A percentile compares a stretch with the other conserved stretches of the same genome.
These are phyloP conservation scores for Hondaea fermentalgiana DNA, from an alignment of 108 stramenopile species.

Conservation along the genomic window DNA sequence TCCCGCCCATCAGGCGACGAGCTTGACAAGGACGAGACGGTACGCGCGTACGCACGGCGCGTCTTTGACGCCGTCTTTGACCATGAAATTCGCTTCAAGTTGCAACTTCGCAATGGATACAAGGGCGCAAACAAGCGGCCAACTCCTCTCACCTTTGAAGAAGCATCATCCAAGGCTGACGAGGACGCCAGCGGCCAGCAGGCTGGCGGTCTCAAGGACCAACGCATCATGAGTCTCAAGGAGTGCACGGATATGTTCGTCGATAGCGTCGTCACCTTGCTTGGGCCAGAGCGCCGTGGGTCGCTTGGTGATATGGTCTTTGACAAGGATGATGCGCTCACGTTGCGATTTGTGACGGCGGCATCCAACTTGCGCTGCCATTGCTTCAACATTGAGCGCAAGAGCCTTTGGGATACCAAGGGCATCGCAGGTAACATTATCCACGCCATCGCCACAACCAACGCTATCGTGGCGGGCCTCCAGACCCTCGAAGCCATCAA, in stretches of 20 bases:
- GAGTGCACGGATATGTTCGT: slow-evolving; percentile 18
- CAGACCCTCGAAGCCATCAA: slow-evolving; percentile 49
- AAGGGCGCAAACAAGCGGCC: slow-evolving; percentile 72
- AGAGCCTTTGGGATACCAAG: slow-evolving; percentile 76
- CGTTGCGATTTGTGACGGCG: slow-evolving; percentile 89
- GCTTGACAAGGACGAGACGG: background rate
- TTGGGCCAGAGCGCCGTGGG: background rate
- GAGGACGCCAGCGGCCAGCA: background rate
- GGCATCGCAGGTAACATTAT: slow-evolving; percentile 99
- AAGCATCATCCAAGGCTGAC: background rate
- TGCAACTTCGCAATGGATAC: slow-evolving; percentile 35
- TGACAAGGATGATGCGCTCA: slow-evolving; percentile 85
- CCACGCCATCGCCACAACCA: slow-evolving; percentile 98
- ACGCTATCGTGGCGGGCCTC: slow-evolving; percentile 86
- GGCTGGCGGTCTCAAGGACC: slow-evolving; percentile 8
- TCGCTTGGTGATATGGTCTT: slow-evolving; percentile 35
- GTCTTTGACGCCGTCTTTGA: slow-evolving; percentile 24
- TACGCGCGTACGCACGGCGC: background rate
- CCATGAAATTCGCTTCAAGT: slow-evolving; percentile 20
- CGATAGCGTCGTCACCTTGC: background rate
- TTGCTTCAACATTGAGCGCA: slow-evolving; percentile 75
- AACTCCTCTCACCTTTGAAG: slow-evolving; percentile 26
- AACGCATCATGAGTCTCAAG: background rate
- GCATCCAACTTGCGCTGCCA: slow-evolving; percentile 76
- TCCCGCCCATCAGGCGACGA: background rate